Conservation (phyloP, 805 yeast species). For the Wickerhamiella azyma region DNA sequence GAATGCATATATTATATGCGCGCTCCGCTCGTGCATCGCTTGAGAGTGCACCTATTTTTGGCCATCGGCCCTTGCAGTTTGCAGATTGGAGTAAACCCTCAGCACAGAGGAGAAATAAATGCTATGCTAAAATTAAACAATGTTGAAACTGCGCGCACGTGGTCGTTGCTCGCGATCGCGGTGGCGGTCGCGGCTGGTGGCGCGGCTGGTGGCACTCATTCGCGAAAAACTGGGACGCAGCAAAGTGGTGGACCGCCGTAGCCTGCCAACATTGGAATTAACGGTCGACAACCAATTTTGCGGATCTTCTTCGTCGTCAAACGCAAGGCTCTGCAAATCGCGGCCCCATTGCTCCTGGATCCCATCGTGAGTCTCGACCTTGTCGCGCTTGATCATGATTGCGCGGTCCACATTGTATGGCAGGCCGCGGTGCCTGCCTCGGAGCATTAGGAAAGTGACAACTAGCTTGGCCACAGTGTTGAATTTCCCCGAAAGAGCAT, state of each 20-base stretch:
- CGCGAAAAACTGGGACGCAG: background rate
- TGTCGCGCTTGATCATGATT: conserved; percentile 65
- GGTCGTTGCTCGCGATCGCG: background rate
- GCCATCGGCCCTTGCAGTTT: too few relatives aligned
- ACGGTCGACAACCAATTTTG: conserved; percentile 16
- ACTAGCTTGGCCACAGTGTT: conserved; percentile 64
- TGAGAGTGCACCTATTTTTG: too few relatives aligned
- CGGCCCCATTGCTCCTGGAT: conserved; percentile 17
- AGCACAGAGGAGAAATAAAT: too few relatives aligned
- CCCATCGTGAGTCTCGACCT: conserved; percentile 21
- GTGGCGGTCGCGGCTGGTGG: background rate
- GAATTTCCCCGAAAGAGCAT: conserved; percentile 67
- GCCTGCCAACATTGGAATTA: conserved; percentile 16
- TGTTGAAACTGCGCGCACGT: background rate
- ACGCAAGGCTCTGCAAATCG: conserved; percentile 12
- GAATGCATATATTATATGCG: too few relatives aligned
- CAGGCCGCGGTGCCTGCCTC: conserved; percentile 94
- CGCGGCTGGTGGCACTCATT: background rate
- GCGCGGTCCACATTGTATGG: conserved; percentile 93
- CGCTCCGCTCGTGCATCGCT: too few relatives aligned
- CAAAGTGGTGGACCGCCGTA: conserved; percentile 12
- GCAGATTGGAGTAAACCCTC: too few relatives aligned
- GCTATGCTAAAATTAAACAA: too few relatives aligned
- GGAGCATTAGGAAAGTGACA: conserved; percentile 74
- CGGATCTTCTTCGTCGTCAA: conserved; percentile 9